Base-by-base conservation (phyloP, 1,284 basidiomycete genomes). In the Ceratobasidium sp. region DNA sequence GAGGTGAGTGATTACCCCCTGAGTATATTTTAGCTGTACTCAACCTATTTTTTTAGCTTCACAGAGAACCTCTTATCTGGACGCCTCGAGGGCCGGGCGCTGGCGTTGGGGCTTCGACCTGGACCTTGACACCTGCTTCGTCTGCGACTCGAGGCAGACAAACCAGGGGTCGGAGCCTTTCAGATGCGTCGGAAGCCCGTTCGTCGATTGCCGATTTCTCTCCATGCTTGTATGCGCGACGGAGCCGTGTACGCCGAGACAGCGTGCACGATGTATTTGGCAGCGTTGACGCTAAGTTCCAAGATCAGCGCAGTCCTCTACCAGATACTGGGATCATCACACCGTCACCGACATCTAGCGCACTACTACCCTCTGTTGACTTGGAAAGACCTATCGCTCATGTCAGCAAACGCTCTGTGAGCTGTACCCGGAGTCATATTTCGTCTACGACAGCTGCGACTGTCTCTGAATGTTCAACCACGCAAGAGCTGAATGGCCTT, bases 51-150 rank as follows among this genome's bases (percentile, higher is more conserved):
- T n/a, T 33, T 1, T 54, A 73, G 71, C 59, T 73, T 41, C 59
- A 73, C 31, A 45, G 71, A 27, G 71, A 73, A 45, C 71, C 71
- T 24, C 56, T 73, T n/a, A 54, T 73, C 22, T 73, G 71, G 71
- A 73, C 71, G 14, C 71, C 71, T 24, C 57, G 71, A 45, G 71
- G 59, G 31, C 71, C 71, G 17, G 59, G 59, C 8, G 57, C 71
- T 27, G 71, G 59, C 17, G 48, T 73, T 27, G 71, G 71, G 4
- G 59, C 57, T 22, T 73, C 71, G 47, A 63, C 57, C 41, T 73
- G 71, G 71, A 63, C 59, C 11, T 62, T 73, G 59, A 73, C 71
- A 5, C 71, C 71, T 9, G 59, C 41, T 24, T 73, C 71, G 27
- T 33, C 63, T n/a, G 53, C 59, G 15, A n/a, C 48, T 2, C 71